Percentiles rank a stretch among this genome's conserved stretches.
Conservation (phyloP, 495 filamentous ascomycete species). For the Lasiosphaeria ovina region DNA sequence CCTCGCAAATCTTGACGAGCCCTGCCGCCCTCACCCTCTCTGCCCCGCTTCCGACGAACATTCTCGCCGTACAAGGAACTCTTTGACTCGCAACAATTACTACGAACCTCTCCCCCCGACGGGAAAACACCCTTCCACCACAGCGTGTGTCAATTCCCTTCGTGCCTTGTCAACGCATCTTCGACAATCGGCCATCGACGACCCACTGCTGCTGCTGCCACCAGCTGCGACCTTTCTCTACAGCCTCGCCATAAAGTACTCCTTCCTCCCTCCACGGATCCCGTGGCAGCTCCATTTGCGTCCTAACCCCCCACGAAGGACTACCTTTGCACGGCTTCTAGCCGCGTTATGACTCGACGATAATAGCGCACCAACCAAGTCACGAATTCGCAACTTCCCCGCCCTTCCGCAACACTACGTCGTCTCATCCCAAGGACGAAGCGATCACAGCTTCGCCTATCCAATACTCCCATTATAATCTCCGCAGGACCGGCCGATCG, state of each 20-base stretch:
- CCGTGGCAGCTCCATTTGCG: not conserved
- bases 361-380: constrained; percentile 8
- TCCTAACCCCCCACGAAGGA: not conserved
- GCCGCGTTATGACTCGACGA: constrained; percentile 11
- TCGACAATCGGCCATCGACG: not conserved
- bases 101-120: not conserved
- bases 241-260: no score
- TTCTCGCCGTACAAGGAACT: constrained; percentile 3
- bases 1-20: constrained; percentile 12
- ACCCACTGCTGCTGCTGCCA: no score
- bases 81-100: not conserved
- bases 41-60: constrained; percentile 8
- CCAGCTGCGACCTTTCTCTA: no score
- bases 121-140: not conserved
- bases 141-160: not conserved
- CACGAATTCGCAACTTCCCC: not conserved
- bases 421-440: not conserved
- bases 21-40: constrained; percentile 9
- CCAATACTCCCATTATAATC: not conserved
- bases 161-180: not conserved
- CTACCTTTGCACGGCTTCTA: not conserved
- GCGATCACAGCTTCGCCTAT: not conserved
- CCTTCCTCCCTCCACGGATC: not conserved
- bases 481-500: not conserved
- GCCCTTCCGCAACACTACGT: not conserved